Evolutionary conservation across 2,329 filamentous ascomycete genomes (phyloP).

Genomic region (Talaromyces sp.): DNA sequence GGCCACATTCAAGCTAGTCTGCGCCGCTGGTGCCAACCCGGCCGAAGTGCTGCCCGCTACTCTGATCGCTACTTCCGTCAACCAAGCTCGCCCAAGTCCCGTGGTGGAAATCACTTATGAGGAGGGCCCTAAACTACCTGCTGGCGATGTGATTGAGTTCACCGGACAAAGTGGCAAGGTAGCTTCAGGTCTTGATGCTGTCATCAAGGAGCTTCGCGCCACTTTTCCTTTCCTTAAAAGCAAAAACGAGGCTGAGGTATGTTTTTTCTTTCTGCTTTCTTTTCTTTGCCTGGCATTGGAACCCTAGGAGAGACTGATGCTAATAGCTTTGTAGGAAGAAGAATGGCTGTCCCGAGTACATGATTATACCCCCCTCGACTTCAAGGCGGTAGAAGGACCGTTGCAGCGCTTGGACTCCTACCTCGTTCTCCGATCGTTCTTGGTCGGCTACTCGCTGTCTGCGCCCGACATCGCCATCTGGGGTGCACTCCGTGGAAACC

Average conservation of each 20-base stretch:
- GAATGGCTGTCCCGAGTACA: constrained; percentile 54
- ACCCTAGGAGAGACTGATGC: neutral
- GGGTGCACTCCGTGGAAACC: constrained; percentile 75
- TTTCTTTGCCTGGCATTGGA: neutral
- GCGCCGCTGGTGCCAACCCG: constrained; percentile 37
- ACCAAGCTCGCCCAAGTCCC: constrained; percentile 28
- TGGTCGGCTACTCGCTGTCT: constrained; percentile 72
- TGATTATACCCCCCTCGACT: constrained; percentile 57
- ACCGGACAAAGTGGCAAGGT: constrained; percentile 21
- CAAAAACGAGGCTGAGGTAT: constrained; percentile 32
- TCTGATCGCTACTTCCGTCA: constrained; percentile 35
- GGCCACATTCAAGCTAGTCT: constrained; percentile 27
- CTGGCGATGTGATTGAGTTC: constrained; percentile 31
- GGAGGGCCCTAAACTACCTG: constrained; percentile 28
- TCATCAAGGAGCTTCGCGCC: constrained; percentile 26
- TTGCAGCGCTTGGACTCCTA: constrained; percentile 78
- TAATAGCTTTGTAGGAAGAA: constrained; percentile 27
- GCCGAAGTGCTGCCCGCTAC: constrained; percentile 35
- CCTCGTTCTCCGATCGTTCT: constrained; percentile 77
- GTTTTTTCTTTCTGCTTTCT: constrained; percentile 18
- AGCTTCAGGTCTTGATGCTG: constrained; percentile 25
- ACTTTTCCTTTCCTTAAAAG: constrained; percentile 31
- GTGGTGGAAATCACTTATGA: constrained; percentile 33
- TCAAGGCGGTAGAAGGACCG: constrained; percentile 72
- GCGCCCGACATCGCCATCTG: constrained; percentile 77